Base-by-base conservation (phyloP, 306 rosid species). In the Spatholobus suberectus region DNA sequence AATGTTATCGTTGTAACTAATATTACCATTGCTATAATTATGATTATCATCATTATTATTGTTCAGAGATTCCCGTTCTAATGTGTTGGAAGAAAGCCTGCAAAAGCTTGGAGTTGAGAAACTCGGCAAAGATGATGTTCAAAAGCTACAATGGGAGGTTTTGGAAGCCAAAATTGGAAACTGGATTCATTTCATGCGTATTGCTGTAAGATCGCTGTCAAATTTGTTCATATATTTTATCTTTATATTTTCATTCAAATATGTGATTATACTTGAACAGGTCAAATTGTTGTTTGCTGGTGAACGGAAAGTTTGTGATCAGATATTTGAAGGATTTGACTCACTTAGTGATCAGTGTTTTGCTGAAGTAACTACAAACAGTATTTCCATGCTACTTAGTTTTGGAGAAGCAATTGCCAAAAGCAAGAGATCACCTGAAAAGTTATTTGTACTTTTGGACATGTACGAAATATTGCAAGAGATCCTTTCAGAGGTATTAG, bases 171-270 rank as follows among this genome's bases (percentile, higher is more conserved):
- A 93, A 89, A 93, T 93, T 78, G 97, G 97, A 81, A 91, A 91
- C 75, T 93, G 97, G 97, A 91, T 93, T 87, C 97, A 91, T 86
- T 93, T 85, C 89, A 93, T 93, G 97, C 97, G 94, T 80, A 93
- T 93, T 73, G 97, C 96, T 77, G 97, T 93, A 85, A 86, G 90
- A 57, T 21, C 1, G 29, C 70, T n/a, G 43, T 66, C 37, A n/a
- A 47, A 73, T 70, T 52, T 70, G 40, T 29, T 52, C 15, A 69
- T 24, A 20, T 68, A 78, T 35, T 54, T 63, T 34, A 6, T 5
- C 32, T 7, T 18, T 5, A 41, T 15, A 12, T 26, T 18, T 73
- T 68, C 13, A 8, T 58, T 63, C 12, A 41, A 68, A 69, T 32
- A 41, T 82, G 58, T 66, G 35, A 80, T 73, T 59, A 65, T 80